These are phyloP conservation scores for Corrigiola litoralis DNA, from an alignment of 179 eudicot genomes.

Conservation along the genomic window DNA sequence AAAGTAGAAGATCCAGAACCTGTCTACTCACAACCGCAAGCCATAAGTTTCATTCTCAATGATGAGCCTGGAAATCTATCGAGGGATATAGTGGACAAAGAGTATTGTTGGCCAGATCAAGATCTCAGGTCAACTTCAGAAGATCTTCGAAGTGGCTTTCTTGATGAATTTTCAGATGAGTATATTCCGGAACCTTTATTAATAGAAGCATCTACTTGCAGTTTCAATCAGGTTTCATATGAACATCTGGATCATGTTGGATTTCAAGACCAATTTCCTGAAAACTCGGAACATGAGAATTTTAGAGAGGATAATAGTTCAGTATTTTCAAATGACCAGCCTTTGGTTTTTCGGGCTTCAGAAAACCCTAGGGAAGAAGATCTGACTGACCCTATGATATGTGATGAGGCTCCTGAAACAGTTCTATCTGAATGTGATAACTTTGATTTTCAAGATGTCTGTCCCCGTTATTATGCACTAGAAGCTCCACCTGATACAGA, in stretches of 20 bases:
- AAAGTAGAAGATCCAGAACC: constrained; percentile 42
- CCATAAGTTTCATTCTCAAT: constrained; percentile 13
- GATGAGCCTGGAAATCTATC: constrained; percentile 4
- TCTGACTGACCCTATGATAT: constrained; percentile 11
- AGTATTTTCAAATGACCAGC: constrained; percentile 13
- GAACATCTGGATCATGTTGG: constrained; percentile 32
- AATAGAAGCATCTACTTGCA: constrained; percentile 25
- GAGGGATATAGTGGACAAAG: constrained; percentile 5
- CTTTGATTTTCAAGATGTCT: constrained; percentile 5
- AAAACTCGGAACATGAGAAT: constrained; percentile 9
- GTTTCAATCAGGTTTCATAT: constrained; percentile 33
- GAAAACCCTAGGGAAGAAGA: constrained; percentile 22
- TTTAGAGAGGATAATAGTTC: constrained; percentile 3
- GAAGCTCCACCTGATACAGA: constrained; percentile 13
- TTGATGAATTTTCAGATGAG: neutral
- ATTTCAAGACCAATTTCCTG: constrained; percentile 12
- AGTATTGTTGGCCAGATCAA: neutral
- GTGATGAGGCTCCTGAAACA: constrained; percentile 28
- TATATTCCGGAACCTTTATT: constrained; percentile 19
- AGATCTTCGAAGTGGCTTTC: neutral
- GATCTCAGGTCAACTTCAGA: neutral
- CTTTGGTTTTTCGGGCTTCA: constrained; percentile 7
- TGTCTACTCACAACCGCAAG: constrained; percentile 16
- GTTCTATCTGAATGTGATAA: constrained; percentile 4
- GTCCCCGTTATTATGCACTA: constrained; percentile 9